Evolutionary conservation across 306 rosid genomes (phyloP), one percentile per base, ranked within the genome.

Genomic region (Prunus dulcis): DNA sequence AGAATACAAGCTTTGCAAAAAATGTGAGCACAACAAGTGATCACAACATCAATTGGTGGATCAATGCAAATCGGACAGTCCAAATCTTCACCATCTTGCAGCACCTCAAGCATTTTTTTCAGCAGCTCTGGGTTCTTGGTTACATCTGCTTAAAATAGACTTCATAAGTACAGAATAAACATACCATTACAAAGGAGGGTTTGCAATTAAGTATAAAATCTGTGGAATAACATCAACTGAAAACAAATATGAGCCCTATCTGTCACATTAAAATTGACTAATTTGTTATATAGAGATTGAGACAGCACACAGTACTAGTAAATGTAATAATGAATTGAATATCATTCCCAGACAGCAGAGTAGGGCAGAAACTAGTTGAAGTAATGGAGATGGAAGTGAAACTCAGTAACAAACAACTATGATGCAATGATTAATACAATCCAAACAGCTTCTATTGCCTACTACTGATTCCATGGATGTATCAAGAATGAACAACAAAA

Each of bases 21-120:
- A 34, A 89, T 84, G 73, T 93, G 98, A 67, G 91, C 92, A 78
- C 98, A 93, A 3, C 85, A 38, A 53, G 97, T 93, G 65, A 93
- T 91, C 18, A 91, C 86, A 57, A 84, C 73, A 65, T 89, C 85
- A 0, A 77, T 74, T 28, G 93, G 91, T 3, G 93, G 84, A 71
- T 87, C 80, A 12, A 91, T 78, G 79, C 98, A 93, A 43, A 93
- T 89, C 34, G 98, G 98, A 78, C 98, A 93, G 18, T 91, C 97
- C 77, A 91, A 82, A 83, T 93, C 97, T 82, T 93, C 97, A 71
- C 88, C 91, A 66, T 88, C 93, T 85, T 87, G 93, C 69, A 93
- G 72, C 79, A 82, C 76, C 86, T 87, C 87, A 38, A 91, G 81
- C 79, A 93, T 74, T 78, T 80, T 85, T 80, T 86, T 78, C 79